Percentiles rank a stretch among this genome's conserved stretches.
Conservation (phyloP, 2,329 filamentous ascomycete species). For the Scedosporium dehoogii region DNA sequence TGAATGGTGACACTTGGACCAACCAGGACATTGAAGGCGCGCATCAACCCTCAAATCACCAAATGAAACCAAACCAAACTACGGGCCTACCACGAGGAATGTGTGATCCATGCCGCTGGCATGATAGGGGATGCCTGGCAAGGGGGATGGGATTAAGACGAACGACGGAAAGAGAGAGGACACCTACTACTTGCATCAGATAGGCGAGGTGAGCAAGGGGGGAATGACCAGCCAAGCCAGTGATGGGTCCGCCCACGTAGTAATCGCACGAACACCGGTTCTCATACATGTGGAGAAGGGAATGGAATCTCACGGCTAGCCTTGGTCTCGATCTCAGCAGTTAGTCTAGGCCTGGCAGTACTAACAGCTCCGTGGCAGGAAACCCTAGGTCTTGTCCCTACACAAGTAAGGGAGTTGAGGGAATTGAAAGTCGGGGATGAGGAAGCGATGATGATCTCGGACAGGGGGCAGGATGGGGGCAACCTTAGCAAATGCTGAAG, state of each 20-base stretch:
- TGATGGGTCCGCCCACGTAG: too few relatives aligned
- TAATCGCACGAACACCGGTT: neutral
- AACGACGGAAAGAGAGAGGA: neutral
- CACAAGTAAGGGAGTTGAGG: neutral
- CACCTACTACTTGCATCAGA: neutral
- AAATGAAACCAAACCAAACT: slow-evolving; percentile 7
- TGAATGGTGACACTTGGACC: slow-evolving; percentile 5
- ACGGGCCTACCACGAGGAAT: slow-evolving; percentile 2
- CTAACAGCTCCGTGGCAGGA: too few relatives aligned
- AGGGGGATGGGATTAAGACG: neutral
- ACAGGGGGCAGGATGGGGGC: neutral
- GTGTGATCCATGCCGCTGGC: neutral
- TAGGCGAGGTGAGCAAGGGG: neutral
- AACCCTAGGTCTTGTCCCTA: too few relatives aligned
- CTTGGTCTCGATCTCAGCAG: too few relatives aligned
- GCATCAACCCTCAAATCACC: slow-evolving; percentile 6
- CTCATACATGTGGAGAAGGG: neutral
- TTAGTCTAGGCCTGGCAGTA: neutral
- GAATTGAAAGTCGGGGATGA: too few relatives aligned
- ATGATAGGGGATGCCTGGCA: neutral
- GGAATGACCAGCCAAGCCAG: neutral
- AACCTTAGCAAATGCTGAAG: neutral
- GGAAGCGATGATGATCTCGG: neutral
- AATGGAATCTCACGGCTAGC: neutral
- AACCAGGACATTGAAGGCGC: slow-evolving; percentile 2